Evolutionary conservation across 495 filamentous ascomycete species (phyloP).

Genomic region (Aspergillus nanangensis): DNA sequence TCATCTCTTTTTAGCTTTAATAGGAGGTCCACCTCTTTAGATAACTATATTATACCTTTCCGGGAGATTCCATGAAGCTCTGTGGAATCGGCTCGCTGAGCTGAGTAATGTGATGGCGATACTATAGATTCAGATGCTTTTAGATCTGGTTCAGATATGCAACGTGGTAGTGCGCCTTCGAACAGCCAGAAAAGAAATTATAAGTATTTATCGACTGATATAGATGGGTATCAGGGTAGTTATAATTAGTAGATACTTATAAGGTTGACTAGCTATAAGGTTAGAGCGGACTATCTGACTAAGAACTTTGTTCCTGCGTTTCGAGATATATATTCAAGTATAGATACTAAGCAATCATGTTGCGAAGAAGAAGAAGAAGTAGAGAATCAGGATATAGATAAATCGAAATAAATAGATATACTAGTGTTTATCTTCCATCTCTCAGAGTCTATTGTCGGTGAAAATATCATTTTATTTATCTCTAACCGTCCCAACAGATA

Average conservation of each 20-base stretch:
- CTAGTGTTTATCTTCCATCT: neutral
- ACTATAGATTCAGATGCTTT: slow-evolving; percentile 10
- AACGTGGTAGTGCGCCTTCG: slow-evolving; percentile 14
- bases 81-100: neutral
- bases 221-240: neutral
- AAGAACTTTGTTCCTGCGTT: neutral
- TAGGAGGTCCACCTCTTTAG: slow-evolving; percentile 17
- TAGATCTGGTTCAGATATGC: slow-evolving; percentile 6
- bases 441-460: slow-evolving; percentile 6
- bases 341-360: slow-evolving; percentile 5
- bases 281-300: neutral
- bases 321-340: neutral
- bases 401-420: slow-evolving; percentile 1
- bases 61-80: slow-evolving; percentile 8
- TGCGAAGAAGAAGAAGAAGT: slow-evolving; percentile 6
- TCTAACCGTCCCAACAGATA: no score
- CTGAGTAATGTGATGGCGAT: slow-evolving; percentile 4
- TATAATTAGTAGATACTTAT: neutral
- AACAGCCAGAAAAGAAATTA: slow-evolving; percentile 21
- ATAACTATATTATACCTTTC: slow-evolving; percentile 14
- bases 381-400: slow-evolving; percentile 16
- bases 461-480: no score
- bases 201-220: slow-evolving; percentile 11
- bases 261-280: neutral
- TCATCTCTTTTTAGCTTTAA: slow-evolving; percentile 19